Evolutionary conservation across 768 basidiomycete species (phyloP), one percentile per base, ranked within the genome.

Genomic region (Lentinula guzmanii): DNA sequence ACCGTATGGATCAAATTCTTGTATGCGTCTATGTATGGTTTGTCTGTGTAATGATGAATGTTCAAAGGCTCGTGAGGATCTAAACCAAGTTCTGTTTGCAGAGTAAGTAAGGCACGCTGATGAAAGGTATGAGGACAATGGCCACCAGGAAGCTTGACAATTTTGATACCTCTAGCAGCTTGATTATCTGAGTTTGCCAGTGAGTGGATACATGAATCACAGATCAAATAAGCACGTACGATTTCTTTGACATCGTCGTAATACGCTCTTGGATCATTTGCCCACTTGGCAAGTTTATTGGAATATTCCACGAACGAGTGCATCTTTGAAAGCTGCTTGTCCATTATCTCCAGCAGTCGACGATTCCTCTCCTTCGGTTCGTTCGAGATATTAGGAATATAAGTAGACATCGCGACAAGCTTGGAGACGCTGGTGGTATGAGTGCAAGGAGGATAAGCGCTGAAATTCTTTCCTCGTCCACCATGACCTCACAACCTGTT

Each of bases 191-290:
- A 13, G 28, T 61, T 61, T 31, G 34, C 45, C 16, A 53, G 35
- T 57, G 66, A 39, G n/a, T 9, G 24, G 63, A 55, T 37, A 65
- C 16, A 10, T 18, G 13, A 33, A 31, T 24, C 42, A 15, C 11
- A 64, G 4, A n/a, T 61, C 42, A 4, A 52, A n/a, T n/a, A 28
- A 45, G 9, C 13, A 66, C 73, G 62, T 61, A 83, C 85, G 71
- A 80, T 77, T 50, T 75, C 77, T 39, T 81, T 77, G 46, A 82
- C 84, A 35, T 63, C 72, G 0, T 68, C 52, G 66, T 86, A 86
- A 65, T 86, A 86, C 1, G 84, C 84, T 64, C 77, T 79, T 45
- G 75, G 72, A 55, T 78, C 54, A 41, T 33, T 56, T 41, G 35
- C 10, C 54, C 54, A 56, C 5, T 56, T 41, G 33, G 54, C 37